These are phyloP conservation scores for Phaeosphaeriaceae sp. DNA, from an alignment of 2,329 filamentous ascomycete genomes.

Conservation along the genomic window DNA sequence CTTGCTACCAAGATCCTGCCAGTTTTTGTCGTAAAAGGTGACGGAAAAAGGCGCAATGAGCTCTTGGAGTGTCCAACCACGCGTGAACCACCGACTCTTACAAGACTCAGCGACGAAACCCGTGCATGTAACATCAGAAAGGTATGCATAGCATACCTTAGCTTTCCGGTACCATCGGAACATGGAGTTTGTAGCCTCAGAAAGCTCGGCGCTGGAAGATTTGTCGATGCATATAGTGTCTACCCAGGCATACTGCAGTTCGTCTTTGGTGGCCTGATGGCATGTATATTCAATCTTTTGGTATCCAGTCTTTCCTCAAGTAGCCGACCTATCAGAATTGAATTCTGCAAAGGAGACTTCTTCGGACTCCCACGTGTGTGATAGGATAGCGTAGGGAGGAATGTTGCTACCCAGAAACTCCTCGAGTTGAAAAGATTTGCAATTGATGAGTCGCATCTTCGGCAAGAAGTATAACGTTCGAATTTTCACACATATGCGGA, in stretches of 20 bases:
- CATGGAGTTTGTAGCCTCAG: constrained; percentile 12
- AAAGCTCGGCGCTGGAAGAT: constrained; percentile 15
- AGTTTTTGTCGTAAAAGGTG: constrained; percentile 11
- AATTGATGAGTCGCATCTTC: background rate
- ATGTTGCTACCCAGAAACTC: background rate
- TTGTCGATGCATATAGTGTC: constrained; percentile 16
- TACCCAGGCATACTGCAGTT: background rate
- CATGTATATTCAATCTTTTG: background rate
- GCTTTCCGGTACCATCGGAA: constrained; percentile 16
- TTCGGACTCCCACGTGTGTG: background rate
- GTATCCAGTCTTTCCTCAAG: background rate
- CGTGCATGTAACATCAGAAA: constrained; percentile 5
- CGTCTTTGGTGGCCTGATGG: background rate
- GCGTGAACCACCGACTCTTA: constrained; percentile 19
- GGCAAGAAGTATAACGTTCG: background rate
- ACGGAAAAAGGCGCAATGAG: constrained; percentile 17
- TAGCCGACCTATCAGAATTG: background rate
- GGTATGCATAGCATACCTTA: constrained; percentile 18
- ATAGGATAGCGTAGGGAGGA: background rate
- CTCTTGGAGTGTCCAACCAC: constrained; percentile 27
- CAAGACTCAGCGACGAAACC: background rate
- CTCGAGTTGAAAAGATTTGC: background rate
- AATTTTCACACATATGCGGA: background rate
- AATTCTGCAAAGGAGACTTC: background rate
- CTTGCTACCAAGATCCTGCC: constrained; percentile 9